Percentiles rank a stretch among this genome's conserved stretches.
These are phyloP conservation scores for Fraxinus velutina DNA, from an alignment of 305 asterid species.

Conservation along the genomic window DNA sequence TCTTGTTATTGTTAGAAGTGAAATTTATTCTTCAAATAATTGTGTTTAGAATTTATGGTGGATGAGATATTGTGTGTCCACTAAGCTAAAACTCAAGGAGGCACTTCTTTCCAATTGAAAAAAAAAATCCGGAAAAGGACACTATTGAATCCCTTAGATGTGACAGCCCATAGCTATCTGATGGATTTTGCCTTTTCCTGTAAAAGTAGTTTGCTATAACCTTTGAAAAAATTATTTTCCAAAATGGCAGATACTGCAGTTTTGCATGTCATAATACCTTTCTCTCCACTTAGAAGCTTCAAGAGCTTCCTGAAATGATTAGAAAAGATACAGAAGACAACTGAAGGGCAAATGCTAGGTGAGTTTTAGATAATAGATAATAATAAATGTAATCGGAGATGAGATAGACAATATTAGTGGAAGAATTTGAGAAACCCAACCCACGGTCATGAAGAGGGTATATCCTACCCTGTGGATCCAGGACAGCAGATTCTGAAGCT, in stretches of 20 bases:
- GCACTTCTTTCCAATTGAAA: background rate
- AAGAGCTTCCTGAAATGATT: background rate
- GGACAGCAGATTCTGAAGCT: background rate
- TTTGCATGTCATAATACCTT: background rate
- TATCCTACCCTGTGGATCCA: background rate
- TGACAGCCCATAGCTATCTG: background rate
- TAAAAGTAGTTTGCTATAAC: background rate
- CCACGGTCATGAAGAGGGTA: background rate
- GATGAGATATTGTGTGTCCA: background rate
- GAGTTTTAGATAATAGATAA: background rate
- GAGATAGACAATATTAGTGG: background rate
- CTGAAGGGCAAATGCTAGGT: background rate
- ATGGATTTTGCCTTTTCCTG: background rate
- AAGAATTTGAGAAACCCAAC: background rate
- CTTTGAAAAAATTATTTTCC: background rate
- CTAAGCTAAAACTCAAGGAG: background rate
- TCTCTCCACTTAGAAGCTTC: background rate
- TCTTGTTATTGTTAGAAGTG: background rate
- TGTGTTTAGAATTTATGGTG: background rate
- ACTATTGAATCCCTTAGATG: background rate
- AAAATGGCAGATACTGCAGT: background rate
- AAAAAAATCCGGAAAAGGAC: background rate
- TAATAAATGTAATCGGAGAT: background rate
- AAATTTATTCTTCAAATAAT: background rate
- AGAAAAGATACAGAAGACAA: background rate